Conservation (phyloP, 1,284 basidiomycete genomes). For the Ceratobasidium sp. region DNA sequence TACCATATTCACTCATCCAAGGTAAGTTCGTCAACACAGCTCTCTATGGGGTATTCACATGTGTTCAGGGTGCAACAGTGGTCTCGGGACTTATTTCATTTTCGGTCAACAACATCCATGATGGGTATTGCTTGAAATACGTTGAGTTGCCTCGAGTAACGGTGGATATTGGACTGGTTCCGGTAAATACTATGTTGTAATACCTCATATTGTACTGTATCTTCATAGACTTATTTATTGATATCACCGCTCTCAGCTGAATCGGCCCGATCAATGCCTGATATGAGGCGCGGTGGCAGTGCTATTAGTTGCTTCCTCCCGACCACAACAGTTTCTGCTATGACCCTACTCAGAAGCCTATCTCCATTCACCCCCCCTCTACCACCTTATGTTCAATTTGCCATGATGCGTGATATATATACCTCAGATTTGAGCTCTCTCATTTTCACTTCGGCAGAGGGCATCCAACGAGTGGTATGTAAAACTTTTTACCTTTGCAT, state of each 20-base stretch:
- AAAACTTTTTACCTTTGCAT: no score
- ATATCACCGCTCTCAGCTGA: not conserved
- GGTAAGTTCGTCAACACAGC: not conserved
- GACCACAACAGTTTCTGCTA: not conserved
- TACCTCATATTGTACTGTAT: no score
- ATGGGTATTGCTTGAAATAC: not conserved
- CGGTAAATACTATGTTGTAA: no score
- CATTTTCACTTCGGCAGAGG: not conserved
- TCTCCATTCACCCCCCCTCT: no score
- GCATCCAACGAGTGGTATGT: conserved; percentile 16
- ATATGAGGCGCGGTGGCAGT: conserved; percentile 3
- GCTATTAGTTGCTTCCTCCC: not conserved
- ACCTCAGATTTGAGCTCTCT: not conserved
- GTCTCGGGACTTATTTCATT: conserved; percentile 1
- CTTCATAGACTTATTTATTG: no score
- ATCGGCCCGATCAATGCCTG: not conserved
- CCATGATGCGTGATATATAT: conserved; percentile 17
- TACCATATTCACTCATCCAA: conserved; percentile 11
- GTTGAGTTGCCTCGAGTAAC: no score
- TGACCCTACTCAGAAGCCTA: no score
- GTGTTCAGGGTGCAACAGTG: conserved; percentile 14
- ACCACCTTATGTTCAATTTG: not conserved
- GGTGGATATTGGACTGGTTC: no score
- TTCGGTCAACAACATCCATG: not conserved
- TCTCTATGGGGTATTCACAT: not conserved